Evolutionary conservation across 2,329 filamentous ascomycete genomes (phyloP), one percentile per base, ranked within the genome.

Genomic region (Pseudogymnoascus sp.): DNA sequence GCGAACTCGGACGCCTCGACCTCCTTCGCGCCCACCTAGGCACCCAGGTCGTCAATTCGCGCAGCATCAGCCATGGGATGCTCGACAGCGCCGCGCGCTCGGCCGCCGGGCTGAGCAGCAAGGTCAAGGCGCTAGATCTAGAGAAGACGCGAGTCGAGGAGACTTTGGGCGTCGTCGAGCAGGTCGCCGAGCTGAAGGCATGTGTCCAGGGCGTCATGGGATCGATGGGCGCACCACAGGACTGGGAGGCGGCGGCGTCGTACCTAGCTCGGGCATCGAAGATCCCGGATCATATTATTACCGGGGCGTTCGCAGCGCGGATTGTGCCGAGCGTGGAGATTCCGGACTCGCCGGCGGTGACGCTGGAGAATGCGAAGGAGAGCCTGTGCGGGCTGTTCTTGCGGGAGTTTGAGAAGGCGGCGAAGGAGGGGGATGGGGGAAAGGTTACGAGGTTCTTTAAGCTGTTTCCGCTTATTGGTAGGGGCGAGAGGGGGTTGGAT

Each of bases 371-470:
- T 66, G 91, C 94, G 0, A 88, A 90, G 62, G 92, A 96, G 74
- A 94, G 89, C 63, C 76, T 99, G 57, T 97, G 94, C 70, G 87
- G 84, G 0, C 77, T 99, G 61, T 99, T 99, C 74, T 74, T 97
- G 70, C 82, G 92, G 62, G 94, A 99, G 75, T 99, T 99, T 67
- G 91, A 97, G 68, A 94, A 88, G 72, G 94, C 94, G 0, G 89
- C 92, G 1, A 81, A 83, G 63, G 91, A 94, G 39, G 87, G 83
- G n/a, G 92, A 97, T 68, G 91, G 90, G 3, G 82, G 89, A 21
- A 90, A 89, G 71, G 90, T 99, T 59, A 96, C 94, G 1, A 80
- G 94, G 39, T 99, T 99, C 77, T 99, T 99, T 77, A 99, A 99
- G 76, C 78, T 99, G 35, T 99, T 99, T 68, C 94, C 94, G 13